phyloP scores from a whole-genome alignment of 768 basidiomycete genomes.

The Auricularia heimuer region DNA sequence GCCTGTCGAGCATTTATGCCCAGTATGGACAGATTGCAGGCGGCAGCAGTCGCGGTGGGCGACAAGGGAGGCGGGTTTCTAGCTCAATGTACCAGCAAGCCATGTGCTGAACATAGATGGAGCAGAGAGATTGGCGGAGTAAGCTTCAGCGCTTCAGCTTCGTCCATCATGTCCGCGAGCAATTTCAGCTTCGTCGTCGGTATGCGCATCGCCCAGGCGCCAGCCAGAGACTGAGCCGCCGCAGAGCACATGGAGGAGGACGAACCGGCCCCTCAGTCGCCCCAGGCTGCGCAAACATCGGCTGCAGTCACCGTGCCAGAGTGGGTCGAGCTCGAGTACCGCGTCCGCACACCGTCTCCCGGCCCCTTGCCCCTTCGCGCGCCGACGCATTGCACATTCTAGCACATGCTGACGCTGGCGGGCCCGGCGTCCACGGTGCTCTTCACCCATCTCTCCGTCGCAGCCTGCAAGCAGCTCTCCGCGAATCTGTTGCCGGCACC shows the following conservation, averaged over 20 bases:
- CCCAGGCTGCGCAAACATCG: no score
- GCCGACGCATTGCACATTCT: conserved; percentile 11
- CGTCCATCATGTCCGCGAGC: not conserved
- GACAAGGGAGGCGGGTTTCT: no score
- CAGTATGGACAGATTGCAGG: no score
- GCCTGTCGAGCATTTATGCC: no score
- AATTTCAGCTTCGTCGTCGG: conserved; percentile 2
- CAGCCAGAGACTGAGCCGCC: not conserved
- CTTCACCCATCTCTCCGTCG: conserved; percentile 80
- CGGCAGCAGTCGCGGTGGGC: no score
- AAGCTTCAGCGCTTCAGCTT: not conserved
- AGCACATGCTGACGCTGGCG: conserved; percentile 82
- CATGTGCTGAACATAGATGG: no score
- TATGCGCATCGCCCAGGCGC: not conserved
- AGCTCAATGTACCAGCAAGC: no score
- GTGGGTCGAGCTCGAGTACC: conserved; percentile 93
- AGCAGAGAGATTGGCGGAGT: not conserved
- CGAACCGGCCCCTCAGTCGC: conserved; percentile 35
- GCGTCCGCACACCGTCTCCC: conserved; percentile 34
- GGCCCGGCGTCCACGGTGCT: conserved; percentile 54
- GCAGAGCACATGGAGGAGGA: conserved; percentile 94
- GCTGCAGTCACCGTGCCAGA: conserved; percentile 52
- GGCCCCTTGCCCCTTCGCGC: not conserved
- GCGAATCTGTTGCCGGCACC: conserved; percentile 19
- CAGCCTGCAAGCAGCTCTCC: conserved; percentile 48